A percentile compares a stretch with the other conserved stretches of the same genome.
phyloP scores from a whole-genome alignment of 495 filamentous ascomycete species.

The Darksidea phi region DNA sequence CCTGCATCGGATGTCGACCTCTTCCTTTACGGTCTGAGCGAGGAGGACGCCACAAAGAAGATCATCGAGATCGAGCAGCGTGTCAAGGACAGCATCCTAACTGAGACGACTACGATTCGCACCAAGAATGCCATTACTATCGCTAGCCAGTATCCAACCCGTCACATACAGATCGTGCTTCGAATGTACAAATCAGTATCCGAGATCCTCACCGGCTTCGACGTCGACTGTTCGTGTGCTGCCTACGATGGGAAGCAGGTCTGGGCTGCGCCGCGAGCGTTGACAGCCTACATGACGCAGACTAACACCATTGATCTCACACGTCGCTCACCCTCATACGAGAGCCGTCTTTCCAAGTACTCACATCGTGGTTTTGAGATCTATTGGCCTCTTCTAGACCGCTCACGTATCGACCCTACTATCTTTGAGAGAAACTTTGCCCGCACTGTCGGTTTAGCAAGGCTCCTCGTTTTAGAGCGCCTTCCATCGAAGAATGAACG shows the following conservation, averaged over 20 bases:
- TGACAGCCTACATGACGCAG: conserved; percentile 76
- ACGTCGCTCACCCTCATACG: conserved; percentile 77
- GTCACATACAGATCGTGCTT: conserved; percentile 80
- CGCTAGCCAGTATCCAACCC: conserved; percentile 73
- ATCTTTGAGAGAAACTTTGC: conserved; percentile 79
- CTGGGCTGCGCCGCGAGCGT: conserved; percentile 65
- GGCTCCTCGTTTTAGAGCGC: conserved; percentile 75
- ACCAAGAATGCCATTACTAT: conserved; percentile 86
- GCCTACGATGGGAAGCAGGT: conserved; percentile 78
- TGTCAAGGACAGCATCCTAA: conserved; percentile 69
- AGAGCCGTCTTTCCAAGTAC: conserved; percentile 86
- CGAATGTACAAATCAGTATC: conserved; percentile 77
- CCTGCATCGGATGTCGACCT: conserved; percentile 84
- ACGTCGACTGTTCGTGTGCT: conserved; percentile 77
- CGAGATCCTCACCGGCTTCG: conserved; percentile 81
- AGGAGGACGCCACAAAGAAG: conserved; percentile 72
- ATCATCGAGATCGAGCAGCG: conserved; percentile 72
- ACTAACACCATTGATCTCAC: conserved; percentile 75
- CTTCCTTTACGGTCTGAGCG: conserved; percentile 74
- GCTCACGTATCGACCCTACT: conserved; percentile 72
- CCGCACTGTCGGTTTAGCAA: conserved; percentile 71
- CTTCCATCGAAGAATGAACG: conserved; percentile 64
- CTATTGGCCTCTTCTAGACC: conserved; percentile 70
- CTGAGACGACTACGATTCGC: conserved; percentile 71
- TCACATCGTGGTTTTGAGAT: conserved; percentile 79